Base-by-base conservation (phyloP, 2,329 filamentous ascomycete species). In the Fusarium gaditjirri region DNA sequence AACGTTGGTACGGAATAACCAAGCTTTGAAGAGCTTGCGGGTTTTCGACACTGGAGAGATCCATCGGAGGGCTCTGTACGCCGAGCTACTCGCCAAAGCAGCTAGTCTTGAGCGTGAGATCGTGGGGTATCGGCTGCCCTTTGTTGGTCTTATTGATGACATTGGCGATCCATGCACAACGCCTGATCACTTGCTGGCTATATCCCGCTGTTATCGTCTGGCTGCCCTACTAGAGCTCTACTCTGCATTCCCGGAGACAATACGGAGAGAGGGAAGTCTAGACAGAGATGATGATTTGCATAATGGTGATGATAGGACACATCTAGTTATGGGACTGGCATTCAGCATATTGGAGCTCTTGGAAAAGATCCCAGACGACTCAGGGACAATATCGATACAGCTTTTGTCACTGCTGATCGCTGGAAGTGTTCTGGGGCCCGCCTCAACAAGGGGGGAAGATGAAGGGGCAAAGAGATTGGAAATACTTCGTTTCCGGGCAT, bases 321-420 rank as follows among this genome's bases (percentile, higher is more conserved):
- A 42, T 6, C 13, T 70, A 2, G 21, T 52, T 1, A n/a, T 52
- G 3, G 35, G 59, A 9, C 42, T 72, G 2, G 55, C 65, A 0
- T 56, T 70, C 6, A 43, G 47, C 3, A 47, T 67, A 3, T 42
- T 73, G 8, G 27, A 44, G 4, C 56, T 29, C 4, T 4, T 73
- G 13, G 31, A 73, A 43, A n/a, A 3, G 1, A 57, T 72, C 10
- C 66, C 66, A 1, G 21, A 29, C 2, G 42, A 72, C 21, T 73
- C 69, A 2, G 49, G 60, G 21, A 72, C 62, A 3, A 64, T 59
- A 7, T 39, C 65, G n/a, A 70, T 52, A 10, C 71, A 73, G 12
- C 47, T 49, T 8, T 33, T 72, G 3, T 43, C 67, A 3, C 38
- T 72, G 6, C 5, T 72, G 14, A 70, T 73, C 11, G 61, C 58